Base-by-base conservation (phyloP, 106 monocot genomes). In the Ottelia alismoides region DNA sequence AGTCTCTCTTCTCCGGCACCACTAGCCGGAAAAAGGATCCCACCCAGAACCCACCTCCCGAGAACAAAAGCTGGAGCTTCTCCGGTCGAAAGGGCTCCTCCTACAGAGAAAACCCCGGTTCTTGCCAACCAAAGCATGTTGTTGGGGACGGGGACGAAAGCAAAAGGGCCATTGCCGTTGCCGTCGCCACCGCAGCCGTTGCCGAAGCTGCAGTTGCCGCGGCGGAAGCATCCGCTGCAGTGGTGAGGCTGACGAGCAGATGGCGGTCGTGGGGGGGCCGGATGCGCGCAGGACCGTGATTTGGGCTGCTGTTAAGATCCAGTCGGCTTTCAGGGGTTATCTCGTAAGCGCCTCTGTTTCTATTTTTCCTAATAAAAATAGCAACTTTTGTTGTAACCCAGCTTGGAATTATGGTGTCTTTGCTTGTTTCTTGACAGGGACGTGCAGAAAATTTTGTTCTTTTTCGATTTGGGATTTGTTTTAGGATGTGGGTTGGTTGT, bases 171-270 rank as follows among this genome's bases (percentile, higher is more conserved):
- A 85, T 81, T 23, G 91, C 85, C 11, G 77, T 84, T 24, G 91
- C 85, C 2, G 85, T 78, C 18, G 91, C 85, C 6, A 85, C 91
- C 0, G 91, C 91, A 1, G 91, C 78, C 2, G 85, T 78, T 10
- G 91, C 91, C 9, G 91, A 85, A 48, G 81, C 78, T 0, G 85
- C 92, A 7, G 85, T 85, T 17, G 85, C 76, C 0, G 82, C 82
- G 25, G 85, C 85, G 22, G 70, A 78, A 47, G 82, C 82, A 32
- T 79, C 82, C 2, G 83, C 88, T 0, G 83, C 67, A 25, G 83
- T 79, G 31, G 92, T 76, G 57, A 68, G 82, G 30, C 79, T 82
- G 20, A 83, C 79, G 66, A 74, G 81, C 62, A 76, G 79, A 17
- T 67, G 83, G 25, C 62, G 75, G 52, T 64, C 72, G 47, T 25